Conservation (phyloP, 2,329 filamentous ascomycete species). For the Aureobasidium musti region DNA sequence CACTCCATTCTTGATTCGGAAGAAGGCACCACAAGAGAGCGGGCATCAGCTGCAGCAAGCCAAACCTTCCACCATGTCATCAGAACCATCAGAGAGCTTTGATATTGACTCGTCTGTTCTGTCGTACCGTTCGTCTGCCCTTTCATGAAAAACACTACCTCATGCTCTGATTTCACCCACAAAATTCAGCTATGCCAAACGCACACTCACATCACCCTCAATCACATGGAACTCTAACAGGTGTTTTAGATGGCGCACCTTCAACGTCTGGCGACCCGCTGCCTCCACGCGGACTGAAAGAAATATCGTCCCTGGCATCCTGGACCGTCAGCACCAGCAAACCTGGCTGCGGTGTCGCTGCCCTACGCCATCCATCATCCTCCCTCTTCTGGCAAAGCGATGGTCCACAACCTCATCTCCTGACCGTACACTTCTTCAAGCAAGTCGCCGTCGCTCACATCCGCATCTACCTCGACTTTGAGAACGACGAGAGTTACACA, state of each 20-base stretch:
- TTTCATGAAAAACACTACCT: neutral
- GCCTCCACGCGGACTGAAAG: constrained; percentile 62
- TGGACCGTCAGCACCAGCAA: constrained; percentile 83
- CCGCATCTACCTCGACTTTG: constrained; percentile 86
- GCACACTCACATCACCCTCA: neutral
- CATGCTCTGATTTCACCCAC: neutral
- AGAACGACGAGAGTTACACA: constrained; percentile 92
- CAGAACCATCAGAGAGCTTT: neutral
- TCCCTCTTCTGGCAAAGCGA: constrained; percentile 83
- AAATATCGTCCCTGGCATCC: constrained; percentile 79
- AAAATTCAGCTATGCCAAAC: neutral
- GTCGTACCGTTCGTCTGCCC: neutral
- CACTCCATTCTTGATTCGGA: neutral
- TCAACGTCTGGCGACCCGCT: constrained; percentile 16
- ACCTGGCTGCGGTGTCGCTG: constrained; percentile 74
- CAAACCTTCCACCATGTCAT: neutral
- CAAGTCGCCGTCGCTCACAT: constrained; percentile 76
- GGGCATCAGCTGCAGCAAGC: neutral
- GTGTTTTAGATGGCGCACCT: neutral
- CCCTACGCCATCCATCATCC: constrained; percentile 72
- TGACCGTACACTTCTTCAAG: constrained; percentile 85
- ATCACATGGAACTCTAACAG: neutral
- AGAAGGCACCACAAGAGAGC: no score
- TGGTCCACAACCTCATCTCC: constrained; percentile 77
- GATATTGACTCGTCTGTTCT: constrained; percentile 3